A percentile compares a stretch with the other conserved stretches of the same genome.
phyloP scores from a whole-genome alignment of 2,329 filamentous ascomycete species.

The Penicillium nordicum region DNA sequence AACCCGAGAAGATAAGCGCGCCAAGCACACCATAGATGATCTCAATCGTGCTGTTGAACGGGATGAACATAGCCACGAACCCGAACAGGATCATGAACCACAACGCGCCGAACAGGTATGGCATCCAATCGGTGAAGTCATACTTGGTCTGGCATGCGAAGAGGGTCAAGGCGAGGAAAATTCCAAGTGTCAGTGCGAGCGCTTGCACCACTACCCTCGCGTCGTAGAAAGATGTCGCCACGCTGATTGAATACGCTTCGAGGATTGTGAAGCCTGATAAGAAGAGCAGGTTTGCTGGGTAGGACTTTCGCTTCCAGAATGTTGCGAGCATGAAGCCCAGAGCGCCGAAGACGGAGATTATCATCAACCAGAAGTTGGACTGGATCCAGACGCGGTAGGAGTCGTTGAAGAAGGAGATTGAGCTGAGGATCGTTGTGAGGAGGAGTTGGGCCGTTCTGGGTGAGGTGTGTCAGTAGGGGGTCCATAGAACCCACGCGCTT shows the following conservation, averaged over 20 bases:
- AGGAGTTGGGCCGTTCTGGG: conserved; percentile 82
- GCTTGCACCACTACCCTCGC: conserved; percentile 82
- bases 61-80: conserved; percentile 89
- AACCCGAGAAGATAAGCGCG: conserved; percentile 86
- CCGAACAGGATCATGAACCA: conserved; percentile 91
- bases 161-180: conserved; percentile 63
- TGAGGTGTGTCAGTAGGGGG: background rate
- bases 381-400: conserved; percentile 87
- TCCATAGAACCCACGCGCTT: too few relatives aligned
- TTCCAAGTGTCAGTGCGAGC: conserved; percentile 72
- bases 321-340: conserved; percentile 82
- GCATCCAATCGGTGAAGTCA: conserved; percentile 96
- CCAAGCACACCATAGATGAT: conserved; percentile 77
- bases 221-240: conserved; percentile 88
- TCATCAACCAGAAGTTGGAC: conserved; percentile 76
- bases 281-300: conserved; percentile 92
- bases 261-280: conserved; percentile 83
- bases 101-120: conserved; percentile 84
- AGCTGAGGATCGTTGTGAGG: conserved; percentile 74
- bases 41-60: conserved; percentile 74
- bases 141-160: conserved; percentile 98
- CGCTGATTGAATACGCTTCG: conserved; percentile 90
- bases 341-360: conserved; percentile 77
- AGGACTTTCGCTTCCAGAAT: conserved; percentile 93
- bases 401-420: conserved; percentile 77